Evolutionary conservation across 1,284 basidiomycete genomes (phyloP).

Genomic region (Takashimella koratensis): DNA sequence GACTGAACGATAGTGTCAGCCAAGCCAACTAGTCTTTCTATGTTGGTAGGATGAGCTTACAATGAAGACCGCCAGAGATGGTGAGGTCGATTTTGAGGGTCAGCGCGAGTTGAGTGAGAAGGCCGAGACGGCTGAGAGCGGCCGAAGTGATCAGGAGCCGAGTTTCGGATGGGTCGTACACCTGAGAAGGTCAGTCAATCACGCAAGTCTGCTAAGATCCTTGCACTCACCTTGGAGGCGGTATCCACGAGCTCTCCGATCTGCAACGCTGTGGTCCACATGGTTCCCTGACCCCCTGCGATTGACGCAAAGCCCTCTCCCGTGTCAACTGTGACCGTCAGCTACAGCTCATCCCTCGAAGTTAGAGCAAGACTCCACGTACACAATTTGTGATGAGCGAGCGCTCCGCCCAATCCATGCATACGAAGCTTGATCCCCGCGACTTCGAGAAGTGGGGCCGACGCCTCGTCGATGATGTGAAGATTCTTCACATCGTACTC

Average conservation of each 20-base stretch:
- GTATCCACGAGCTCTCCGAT: conserved; percentile 98
- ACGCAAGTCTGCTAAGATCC: neutral
- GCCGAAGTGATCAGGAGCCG: conserved; percentile 90
- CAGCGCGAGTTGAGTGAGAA: conserved; percentile 85
- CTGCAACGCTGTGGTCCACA: conserved; percentile 98
- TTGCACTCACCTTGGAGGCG: conserved; percentile 71
- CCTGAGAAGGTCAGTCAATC: conserved; percentile 31
- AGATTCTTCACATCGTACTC: conserved; percentile 81
- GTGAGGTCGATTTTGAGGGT: conserved; percentile 92
- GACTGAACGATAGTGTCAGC: conserved; percentile 50
- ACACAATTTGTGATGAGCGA: conserved; percentile 96
- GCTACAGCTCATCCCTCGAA: conserved; percentile 2
- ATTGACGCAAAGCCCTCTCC: conserved; percentile 90
- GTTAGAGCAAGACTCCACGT: conserved; percentile 51
- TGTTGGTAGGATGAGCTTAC: conserved; percentile 21
- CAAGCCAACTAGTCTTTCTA: neutral
- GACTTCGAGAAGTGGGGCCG: conserved; percentile 82
- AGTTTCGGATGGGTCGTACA: conserved; percentile 85
- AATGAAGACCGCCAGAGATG: conserved; percentile 91
- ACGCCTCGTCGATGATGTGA: conserved; percentile 89
- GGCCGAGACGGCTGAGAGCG: conserved; percentile 86
- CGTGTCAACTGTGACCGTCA: conserved; percentile 45
- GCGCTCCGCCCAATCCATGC: conserved; percentile 90
- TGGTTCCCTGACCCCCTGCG: conserved; percentile 94
- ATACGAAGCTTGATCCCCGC: conserved; percentile 90